Base-by-base conservation (phyloP, 2,329 filamentous ascomycete species). In the Cytospora paraplurivora region DNA sequence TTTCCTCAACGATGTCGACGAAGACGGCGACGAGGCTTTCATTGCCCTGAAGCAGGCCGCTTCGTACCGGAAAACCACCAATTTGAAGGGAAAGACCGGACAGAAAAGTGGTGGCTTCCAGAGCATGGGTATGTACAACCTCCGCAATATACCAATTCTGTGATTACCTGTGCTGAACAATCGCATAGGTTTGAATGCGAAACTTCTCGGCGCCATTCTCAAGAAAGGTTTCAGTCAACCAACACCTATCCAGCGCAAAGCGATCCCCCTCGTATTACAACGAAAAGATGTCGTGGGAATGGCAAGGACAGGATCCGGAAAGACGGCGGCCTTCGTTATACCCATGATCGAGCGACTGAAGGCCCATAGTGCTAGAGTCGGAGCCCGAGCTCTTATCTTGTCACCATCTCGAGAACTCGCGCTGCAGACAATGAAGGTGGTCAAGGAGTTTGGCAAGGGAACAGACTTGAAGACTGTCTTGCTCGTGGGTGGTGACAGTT, bases 241-340 rank as follows among this genome's bases (percentile, higher is more conserved):
- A 4, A 99, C 95, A 0, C 95, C 95, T 0, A 99, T 99, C 76
- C 95, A 99, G 79, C 87, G 95, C 69, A 98, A 98, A 77, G 92
- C 95, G 1, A 97, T 99, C 55, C 96, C 95, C 4, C 81, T 98
- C 62, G 87, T 99, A 62, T 82, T 98, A 70, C 91, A 96, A 66
- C 86, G 90, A 60, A 91, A 93, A 77, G 95, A 99, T 82, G 91
- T 98, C n/a, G 94, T 99, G 32, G 96, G 93, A 69, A 99, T 99
- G 95, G 95, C 95, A 8, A 85, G 96, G 69, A 99, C 96, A n/a
- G 95, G 95, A 74, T 98, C 93, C 21, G 95, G 95, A 79, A 99
- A 99, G 81, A 99, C 96, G 1, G 95, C 93, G 1, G 95, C 95
- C 27, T 99, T 99, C 76, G 93, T 98, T 33, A 96, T 99, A 68